Evolutionary conservation across 768 basidiomycete genomes (phyloP), one percentile per base, ranked within the genome.

Genomic region (Suillus fuscotomentosus): DNA sequence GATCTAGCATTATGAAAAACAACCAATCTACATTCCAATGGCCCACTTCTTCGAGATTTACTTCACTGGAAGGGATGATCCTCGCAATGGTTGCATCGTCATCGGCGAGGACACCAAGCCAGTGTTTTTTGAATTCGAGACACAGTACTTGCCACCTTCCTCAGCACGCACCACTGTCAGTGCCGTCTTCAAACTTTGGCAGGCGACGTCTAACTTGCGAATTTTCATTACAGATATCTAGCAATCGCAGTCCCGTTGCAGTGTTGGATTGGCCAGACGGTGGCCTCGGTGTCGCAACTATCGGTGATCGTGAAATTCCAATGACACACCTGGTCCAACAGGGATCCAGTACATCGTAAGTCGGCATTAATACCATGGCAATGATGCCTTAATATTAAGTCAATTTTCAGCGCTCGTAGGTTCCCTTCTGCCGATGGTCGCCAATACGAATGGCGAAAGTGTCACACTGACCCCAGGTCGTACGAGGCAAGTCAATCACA

Each of bases 61-160:
- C 77, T 91, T 91, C 80, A 88, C 88, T 55, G 87, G 88, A 62
- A 79, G 79, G 71, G 86, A 88, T 73, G 83, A 91, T 77, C 88
- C 89, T 53, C 85, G 89, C 62, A 70, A 83, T 63, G 82, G 80
- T 64, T 88, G 86, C 72, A 81, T 86, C 64, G 76, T 91, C 77
- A 90, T 91, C 68, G 88, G 89, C 47, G 84, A 87, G 70, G 85
- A 85, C 75, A 78, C 77, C 39, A 82, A 79, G 67, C 83, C 84
- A 1, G 75, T 89, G 69, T 88, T 84, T 77, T 84, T 87, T 72
- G 84, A 82, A 71, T 90, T 92, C 74, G 85, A 88, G 72, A 91
- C 90, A 13, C 77, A 80, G 60, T 5, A 61, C 43, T 17, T 64
- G 31, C 54, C 72, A 50, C 69, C 71, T 51, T 62, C 61, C 67